Evolutionary conservation across 2,329 filamentous ascomycete species (phyloP).

Genomic region (Cylindrodendrum hubeiense): DNA sequence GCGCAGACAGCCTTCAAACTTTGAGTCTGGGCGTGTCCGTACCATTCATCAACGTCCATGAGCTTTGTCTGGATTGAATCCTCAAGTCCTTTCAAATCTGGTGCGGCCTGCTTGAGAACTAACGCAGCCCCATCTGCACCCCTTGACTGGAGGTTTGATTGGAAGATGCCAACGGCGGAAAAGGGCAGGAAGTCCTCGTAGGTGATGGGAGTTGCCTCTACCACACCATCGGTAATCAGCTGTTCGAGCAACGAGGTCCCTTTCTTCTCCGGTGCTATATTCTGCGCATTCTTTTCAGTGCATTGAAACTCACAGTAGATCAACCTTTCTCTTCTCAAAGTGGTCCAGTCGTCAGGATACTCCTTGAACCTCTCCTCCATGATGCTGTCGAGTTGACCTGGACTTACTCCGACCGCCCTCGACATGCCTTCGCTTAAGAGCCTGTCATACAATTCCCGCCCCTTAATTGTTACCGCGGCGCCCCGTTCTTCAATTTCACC

Average conservation of each 20-base stretch:
- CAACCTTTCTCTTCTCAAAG: neutral
- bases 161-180: neutral
- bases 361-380: neutral
- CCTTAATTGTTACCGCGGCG: neutral
- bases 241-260: neutral
- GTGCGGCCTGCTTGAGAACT: neutral
- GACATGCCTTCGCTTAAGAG: neutral
- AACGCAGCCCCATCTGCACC: neutral
- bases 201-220: neutral
- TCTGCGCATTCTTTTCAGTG: neutral
- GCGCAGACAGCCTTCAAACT: conserved; percentile 8
- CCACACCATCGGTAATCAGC: neutral
- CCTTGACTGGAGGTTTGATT: neutral
- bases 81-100: neutral
- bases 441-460: neutral
- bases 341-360: neutral
- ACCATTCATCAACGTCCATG: neutral
- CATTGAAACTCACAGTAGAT: neutral
- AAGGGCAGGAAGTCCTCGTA: neutral
- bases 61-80: neutral
- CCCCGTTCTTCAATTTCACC: neutral
- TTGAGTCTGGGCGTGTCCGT: neutral
- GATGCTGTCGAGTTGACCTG: neutral
- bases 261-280: neutral
- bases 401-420: neutral